A percentile compares a stretch with the other conserved stretches of the same genome.
Conservation (phyloP, 2,329 filamentous ascomycete species). For the Fusarium floridanum region DNA sequence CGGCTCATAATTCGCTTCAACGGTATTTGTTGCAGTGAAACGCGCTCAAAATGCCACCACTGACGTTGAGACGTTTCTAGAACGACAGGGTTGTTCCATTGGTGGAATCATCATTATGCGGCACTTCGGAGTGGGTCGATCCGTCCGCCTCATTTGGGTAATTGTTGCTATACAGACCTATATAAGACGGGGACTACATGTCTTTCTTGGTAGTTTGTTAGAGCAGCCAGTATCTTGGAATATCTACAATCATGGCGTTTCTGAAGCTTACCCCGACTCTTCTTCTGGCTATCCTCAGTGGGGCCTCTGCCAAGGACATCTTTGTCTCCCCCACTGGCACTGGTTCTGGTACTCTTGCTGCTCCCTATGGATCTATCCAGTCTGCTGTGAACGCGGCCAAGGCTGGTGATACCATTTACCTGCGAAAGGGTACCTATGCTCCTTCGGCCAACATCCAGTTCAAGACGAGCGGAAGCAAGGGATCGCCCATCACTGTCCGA, state of each 20-base stretch:
- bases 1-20: not conserved
- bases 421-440: conserved; percentile 61
- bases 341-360: conserved; percentile 54
- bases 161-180: not conserved
- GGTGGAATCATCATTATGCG: conserved; percentile 27
- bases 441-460: conserved; percentile 62
- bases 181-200: not conserved
- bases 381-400: conserved; percentile 59
- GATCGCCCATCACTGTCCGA: conserved; percentile 56
- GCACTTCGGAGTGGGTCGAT: conserved; percentile 21
- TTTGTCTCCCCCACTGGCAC: conserved; percentile 60
- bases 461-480: conserved; percentile 56
- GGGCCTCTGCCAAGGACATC: conserved; percentile 50
- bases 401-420: conserved; percentile 60
- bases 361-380: conserved; percentile 62
- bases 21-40: conserved; percentile 5
- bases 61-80: not conserved
- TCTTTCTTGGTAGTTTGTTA: not conserved
- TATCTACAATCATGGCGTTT: conserved; percentile 17
- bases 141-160: conserved; percentile 14
- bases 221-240: conserved; percentile 2
- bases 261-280: conserved; percentile 30
- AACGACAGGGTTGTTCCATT: conserved; percentile 12
- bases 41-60: conserved; percentile 6
- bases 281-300: conserved; percentile 23